Base-by-base conservation (phyloP, 2,329 filamentous ascomycete genomes). In the Myrmaecium sp. region DNA sequence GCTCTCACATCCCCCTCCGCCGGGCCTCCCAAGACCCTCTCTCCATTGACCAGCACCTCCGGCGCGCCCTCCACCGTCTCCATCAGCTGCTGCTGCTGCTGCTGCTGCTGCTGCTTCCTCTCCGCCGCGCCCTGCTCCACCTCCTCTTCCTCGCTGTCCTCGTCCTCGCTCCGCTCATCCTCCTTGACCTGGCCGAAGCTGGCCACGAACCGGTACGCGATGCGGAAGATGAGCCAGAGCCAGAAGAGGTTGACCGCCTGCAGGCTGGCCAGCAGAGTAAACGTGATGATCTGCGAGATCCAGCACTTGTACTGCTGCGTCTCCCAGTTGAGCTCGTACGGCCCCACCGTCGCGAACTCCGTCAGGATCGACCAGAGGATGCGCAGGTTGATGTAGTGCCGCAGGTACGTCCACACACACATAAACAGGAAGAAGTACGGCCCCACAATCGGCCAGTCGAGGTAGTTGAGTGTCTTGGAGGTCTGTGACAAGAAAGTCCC, bases 391-490 rank as follows among this genome's bases (percentile, higher is more conserved):
- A 83, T 62, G 55, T 73, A 81, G 56, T 95, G 84, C 29, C 84
- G 81, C 35, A 86, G 60, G 59, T 95, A 94, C 44, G 82, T 72
- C 84, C 84, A 95, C 33, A 76, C 62, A 36, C 58, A 59, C 51
- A 91, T 76, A 58, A 93, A 94, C 39, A 77, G 38, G 46, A 68
- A 69, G 54, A 89, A 94, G 58, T 86, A 93, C 10, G 81, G 82
- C 0, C 64, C 71, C n/a, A 80, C 79, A 23, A 91, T 58, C 31
- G 66, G 59, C 29, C 74, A 72, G 46, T 92, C 78, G 39, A 94
- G 58, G 57, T 95, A 94, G 58, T 93, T 92, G 40, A 94, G 69
- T 4, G 74, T 69, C 58, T 94, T 94, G 33, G 82, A 92, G 2
- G 80, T 89, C 76, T 84, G 39, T 25, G n/a, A 18, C 14, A 13